Conservation (phyloP, 2,329 filamentous ascomycete species). For the Bimuria novae-zelandiae region DNA sequence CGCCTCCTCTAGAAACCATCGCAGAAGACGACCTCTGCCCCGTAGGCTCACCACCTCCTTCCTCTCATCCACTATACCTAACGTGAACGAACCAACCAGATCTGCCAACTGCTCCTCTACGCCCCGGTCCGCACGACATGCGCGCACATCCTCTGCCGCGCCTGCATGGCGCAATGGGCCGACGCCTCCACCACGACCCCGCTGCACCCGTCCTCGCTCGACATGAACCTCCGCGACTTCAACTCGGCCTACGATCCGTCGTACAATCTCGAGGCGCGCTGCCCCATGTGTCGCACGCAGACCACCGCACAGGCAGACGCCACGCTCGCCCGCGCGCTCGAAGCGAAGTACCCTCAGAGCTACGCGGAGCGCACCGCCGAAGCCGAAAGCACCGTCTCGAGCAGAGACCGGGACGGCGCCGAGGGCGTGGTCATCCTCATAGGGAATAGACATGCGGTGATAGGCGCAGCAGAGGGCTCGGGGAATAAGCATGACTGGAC, state of each 20-base stretch:
- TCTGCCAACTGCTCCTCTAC: slow-evolving; percentile 52
- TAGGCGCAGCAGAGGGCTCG: slow-evolving; percentile 19
- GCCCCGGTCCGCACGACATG: slow-evolving; percentile 50
- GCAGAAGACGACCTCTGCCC: slow-evolving; percentile 52
- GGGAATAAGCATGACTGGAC: slow-evolving; percentile 51
- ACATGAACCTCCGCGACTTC: slow-evolving; percentile 48
- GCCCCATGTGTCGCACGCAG: slow-evolving; percentile 53
- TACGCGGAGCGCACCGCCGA: slow-evolving; percentile 45
- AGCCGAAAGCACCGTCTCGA: slow-evolving; percentile 34
- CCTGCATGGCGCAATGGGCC: slow-evolving; percentile 55
- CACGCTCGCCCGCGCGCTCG: slow-evolving; percentile 31
- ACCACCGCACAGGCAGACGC: slow-evolving; percentile 42
- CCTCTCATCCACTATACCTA: not conserved
- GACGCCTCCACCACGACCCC: slow-evolving; percentile 44
- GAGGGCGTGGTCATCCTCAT: slow-evolving; percentile 44
- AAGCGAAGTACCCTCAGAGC: slow-evolving; percentile 40
- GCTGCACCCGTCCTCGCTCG: slow-evolving; percentile 45
- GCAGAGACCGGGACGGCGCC: slow-evolving; percentile 25
- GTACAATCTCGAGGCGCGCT: slow-evolving; percentile 46
- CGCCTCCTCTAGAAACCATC: slow-evolving; percentile 23
- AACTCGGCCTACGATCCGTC: slow-evolving; percentile 37
- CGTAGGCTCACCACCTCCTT: slow-evolving; percentile 10
- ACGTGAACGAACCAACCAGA: slow-evolving; percentile 18
- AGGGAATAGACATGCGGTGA: slow-evolving; percentile 48
- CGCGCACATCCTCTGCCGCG: slow-evolving; percentile 50